These are phyloP conservation scores for Paracoccidioides lutzii DNA, from an alignment of 2,329 filamentous ascomycete species.

Conservation along the genomic window DNA sequence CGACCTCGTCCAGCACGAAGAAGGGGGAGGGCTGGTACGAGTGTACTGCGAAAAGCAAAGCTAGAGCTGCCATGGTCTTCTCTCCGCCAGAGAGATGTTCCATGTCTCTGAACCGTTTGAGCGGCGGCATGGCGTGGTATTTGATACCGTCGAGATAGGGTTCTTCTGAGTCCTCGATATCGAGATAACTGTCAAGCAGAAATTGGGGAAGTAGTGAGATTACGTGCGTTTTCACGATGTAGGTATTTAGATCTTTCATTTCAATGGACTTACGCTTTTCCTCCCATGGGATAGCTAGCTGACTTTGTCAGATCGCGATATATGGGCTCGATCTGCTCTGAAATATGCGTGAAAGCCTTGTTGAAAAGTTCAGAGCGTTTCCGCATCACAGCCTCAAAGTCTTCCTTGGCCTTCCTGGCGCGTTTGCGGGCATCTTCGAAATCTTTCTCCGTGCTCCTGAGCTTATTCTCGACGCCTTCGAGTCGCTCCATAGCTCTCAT, in stretches of 20 bases:
- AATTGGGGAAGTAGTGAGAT: neutral
- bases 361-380: conserved; percentile 84
- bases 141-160: conserved; percentile 93
- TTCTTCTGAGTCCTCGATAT: conserved; percentile 92
- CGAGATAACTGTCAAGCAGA: conserved; percentile 49
- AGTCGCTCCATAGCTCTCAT: conserved; percentile 90
- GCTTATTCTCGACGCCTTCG: conserved; percentile 68
- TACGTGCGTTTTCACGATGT: neutral
- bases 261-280: conserved; percentile 42
- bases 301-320: conserved; percentile 93
- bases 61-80: conserved; percentile 96
- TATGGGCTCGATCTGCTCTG: conserved; percentile 82
- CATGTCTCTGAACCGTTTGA: conserved; percentile 98
- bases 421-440: conserved; percentile 71
- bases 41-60: conserved; percentile 93
- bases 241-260: neutral
- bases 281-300: conserved; percentile 83
- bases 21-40: conserved; percentile 92
- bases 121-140: conserved; percentile 95
- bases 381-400: conserved; percentile 69
- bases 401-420: conserved; percentile 63
- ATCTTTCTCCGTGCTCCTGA: conserved; percentile 74
- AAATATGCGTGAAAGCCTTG: conserved; percentile 88
- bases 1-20: conserved; percentile 96
- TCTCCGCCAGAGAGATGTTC: conserved; percentile 94